A percentile compares a stretch with the other conserved stretches of the same genome.
These are phyloP conservation scores for Tricholoma sp. DNA, from an alignment of 768 basidiomycete species.

Conservation along the genomic window DNA sequence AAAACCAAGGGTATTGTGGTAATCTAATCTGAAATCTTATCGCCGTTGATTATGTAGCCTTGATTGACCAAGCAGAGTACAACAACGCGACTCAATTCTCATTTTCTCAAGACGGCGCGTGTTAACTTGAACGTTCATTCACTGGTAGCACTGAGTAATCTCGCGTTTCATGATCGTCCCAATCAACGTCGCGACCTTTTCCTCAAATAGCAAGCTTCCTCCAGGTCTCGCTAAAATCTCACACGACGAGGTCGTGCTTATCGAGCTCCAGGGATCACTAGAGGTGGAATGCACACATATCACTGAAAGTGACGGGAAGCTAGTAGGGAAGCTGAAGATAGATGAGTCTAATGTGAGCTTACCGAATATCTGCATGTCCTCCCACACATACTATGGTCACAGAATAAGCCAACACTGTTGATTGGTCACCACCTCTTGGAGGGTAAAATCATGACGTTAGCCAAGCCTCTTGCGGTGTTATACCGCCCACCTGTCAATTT, in stretches of 20 bases:
- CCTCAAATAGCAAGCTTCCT: conserved; percentile 45
- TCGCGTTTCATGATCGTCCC: conserved; percentile 57
- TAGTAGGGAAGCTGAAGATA: conserved; percentile 75
- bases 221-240: conserved; percentile 67
- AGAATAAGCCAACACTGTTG: conserved; percentile 75
- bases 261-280: conserved; percentile 85
- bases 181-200: conserved; percentile 38
- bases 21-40: background rate
- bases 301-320: conserved; percentile 55
- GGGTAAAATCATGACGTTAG: conserved; percentile 69
- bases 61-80: background rate
- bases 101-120: too few species aligned
- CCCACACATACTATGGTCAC: background rate
- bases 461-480: conserved; percentile 82
- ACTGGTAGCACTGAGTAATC: background rate
- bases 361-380: background rate
- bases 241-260: conserved; percentile 72
- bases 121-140: background rate
- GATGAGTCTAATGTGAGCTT: conserved; percentile 50
- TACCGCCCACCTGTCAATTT: conserved; percentile 30
- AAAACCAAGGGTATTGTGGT: background rate
- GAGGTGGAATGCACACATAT: conserved; percentile 54
- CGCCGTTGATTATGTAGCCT: too few species aligned
- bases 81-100: background rate
- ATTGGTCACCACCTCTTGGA: conserved; percentile 92